Evolutionary conservation across 345 rosid genomes (phyloP), one percentile per base, ranked within the genome.

Genomic region (Clausena lansium): DNA sequence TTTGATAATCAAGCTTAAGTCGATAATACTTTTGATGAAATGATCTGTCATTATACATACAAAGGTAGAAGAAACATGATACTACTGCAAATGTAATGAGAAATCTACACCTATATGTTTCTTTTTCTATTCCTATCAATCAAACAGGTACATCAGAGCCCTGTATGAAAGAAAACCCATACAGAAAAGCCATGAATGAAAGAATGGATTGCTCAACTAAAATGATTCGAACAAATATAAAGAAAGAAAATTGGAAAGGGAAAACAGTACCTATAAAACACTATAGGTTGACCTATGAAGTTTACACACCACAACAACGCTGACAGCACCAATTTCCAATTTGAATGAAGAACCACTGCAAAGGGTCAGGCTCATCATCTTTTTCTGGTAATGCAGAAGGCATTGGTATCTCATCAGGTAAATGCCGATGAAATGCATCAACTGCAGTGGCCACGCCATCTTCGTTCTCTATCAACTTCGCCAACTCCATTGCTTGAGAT

Each of bases 371-470:
- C 59, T 41, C 58, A 50, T 85, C 89, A 4, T 86, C 91, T 19
- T 84, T 91, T 25, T 84, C 90, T 3, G 83, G 83, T 1, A 83
- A 70, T 20, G 86, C 71, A 22, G 59, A 38, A 0, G 89, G 87
- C 73, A 90, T 28, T 35, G 99, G 98, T 68, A 93, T 74, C 83
- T 90, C 92, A 0, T 74, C 70, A 41, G 99, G 99, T 39, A 96
- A 87, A 83, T 96, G 97, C 76, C 90, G 83, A 79, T 96, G 98
- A 83, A 96, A 96, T 50, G 95, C 97, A 77, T 91, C 89, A 35
- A 96, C 97, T 10, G 99, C 97, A 55, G 91, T 90, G 0, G 91
- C 95, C 63, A 96, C 98, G 30, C 99, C 99, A 66, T 94, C 98
- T 84, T 96, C 99, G 15, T 90, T 96, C 85, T 91, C 98, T 63